These are phyloP conservation scores for Calonectria montana DNA, from an alignment of 2,329 filamentous ascomycete species.

Conservation along the genomic window DNA sequence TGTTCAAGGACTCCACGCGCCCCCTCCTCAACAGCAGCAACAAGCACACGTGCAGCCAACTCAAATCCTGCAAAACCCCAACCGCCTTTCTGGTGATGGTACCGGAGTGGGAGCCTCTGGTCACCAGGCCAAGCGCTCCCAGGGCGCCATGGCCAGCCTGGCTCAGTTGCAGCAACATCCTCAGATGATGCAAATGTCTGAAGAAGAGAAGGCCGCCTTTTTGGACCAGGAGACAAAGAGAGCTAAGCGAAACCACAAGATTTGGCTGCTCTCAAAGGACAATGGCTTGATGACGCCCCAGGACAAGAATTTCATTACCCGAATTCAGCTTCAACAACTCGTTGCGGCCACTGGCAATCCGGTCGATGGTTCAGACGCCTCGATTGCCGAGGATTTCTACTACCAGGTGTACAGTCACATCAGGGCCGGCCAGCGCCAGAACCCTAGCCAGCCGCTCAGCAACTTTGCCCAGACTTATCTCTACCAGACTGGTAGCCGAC, in stretches of 20 bases:
- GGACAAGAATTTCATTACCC: slow-evolving; percentile 99
- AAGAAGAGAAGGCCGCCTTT: slow-evolving; percentile 86
- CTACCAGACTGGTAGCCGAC: slow-evolving; percentile 90
- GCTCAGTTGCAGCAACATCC: slow-evolving; percentile 50
- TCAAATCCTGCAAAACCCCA: slow-evolving; percentile 85
- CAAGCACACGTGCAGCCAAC: slow-evolving; percentile 67
- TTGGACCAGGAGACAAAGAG: slow-evolving; percentile 92
- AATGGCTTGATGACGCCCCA: slow-evolving; percentile 99
- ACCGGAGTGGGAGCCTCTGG: slow-evolving; percentile 47
- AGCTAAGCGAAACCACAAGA: slow-evolving; percentile 98
- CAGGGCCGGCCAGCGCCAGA: slow-evolving; percentile 86
- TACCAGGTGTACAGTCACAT: slow-evolving; percentile 98
- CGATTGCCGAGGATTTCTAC: slow-evolving; percentile 94
- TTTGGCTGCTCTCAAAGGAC: slow-evolving; percentile 90
- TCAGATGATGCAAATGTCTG: slow-evolving; percentile 76
- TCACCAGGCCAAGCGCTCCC: slow-evolving; percentile 58
- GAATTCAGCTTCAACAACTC: slow-evolving; percentile 96
- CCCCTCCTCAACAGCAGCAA: slow-evolving; percentile 50
- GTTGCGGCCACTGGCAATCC: slow-evolving; percentile 92
- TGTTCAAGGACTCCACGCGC: slow-evolving; percentile 43
- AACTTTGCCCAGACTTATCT: slow-evolving; percentile 98
- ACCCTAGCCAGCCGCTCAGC: slow-evolving; percentile 91
- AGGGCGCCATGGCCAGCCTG: slow-evolving; percentile 60
- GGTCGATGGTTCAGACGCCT: slow-evolving; percentile 83
- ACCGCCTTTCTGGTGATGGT: slow-evolving; percentile 67